These are phyloP conservation scores for Calocera viscosa DNA, from an alignment of 768 basidiomycete genomes.

Conservation along the genomic window DNA sequence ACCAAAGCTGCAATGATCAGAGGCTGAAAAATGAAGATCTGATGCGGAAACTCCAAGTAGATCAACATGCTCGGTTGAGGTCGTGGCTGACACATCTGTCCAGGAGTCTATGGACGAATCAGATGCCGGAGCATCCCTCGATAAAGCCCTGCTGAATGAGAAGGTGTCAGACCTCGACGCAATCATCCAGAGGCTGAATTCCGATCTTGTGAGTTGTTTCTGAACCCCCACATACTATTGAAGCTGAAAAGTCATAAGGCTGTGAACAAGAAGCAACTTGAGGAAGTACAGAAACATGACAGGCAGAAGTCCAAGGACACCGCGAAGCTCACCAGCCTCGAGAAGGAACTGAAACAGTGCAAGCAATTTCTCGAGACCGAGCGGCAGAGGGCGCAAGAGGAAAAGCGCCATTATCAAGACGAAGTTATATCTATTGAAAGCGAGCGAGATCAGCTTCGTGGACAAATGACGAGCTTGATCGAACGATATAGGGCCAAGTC, in stretches of 20 bases:
- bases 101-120: too few relatives aligned
- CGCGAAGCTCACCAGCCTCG: background rate
- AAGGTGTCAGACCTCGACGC: background rate
- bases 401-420: background rate
- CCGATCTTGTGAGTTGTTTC: background rate
- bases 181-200: background rate
- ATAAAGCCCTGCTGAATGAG: background rate
- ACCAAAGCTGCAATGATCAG: too few relatives aligned
- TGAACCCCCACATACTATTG: too few relatives aligned
- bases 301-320: background rate
- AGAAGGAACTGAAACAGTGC: background rate
- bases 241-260: too few relatives aligned
- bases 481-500: background rate
- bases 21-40: too few relatives aligned
- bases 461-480: background rate
- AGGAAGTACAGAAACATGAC: background rate
- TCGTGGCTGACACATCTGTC: too few relatives aligned
- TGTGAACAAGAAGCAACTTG: background rate
- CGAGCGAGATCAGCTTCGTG: background rate
- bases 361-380: background rate
- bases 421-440: background rate
- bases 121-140: too few relatives aligned
- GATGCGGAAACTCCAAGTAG: too few relatives aligned
- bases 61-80: too few relatives aligned
- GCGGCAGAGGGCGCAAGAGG: background rate